These are phyloP conservation scores for Inga oerstediana DNA, from an alignment of 306 rosid genomes.

Conservation along the genomic window DNA sequence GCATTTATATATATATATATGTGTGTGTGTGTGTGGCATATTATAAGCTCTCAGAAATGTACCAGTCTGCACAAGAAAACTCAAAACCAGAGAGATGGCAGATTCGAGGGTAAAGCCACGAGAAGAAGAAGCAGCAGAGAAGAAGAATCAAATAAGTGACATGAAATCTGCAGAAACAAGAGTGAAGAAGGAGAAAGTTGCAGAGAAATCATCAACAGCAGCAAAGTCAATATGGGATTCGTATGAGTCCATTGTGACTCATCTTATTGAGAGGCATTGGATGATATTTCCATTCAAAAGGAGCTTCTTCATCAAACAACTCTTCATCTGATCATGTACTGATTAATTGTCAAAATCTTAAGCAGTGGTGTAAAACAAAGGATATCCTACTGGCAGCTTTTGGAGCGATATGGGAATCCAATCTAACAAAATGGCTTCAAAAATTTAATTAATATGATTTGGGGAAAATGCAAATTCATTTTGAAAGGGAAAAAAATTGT, in stretches of 20 bases:
- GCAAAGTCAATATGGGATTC: not conserved
- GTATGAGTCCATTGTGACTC: not conserved
- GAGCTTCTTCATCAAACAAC: not conserved
- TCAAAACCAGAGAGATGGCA: not conserved
- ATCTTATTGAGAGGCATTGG: not conserved
- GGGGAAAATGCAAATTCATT: constrained; percentile 1
- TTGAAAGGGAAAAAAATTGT: not conserved
- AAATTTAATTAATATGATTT: not conserved
- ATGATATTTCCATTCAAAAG: not conserved
- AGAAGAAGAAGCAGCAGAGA: not conserved
- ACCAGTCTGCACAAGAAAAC: not conserved
- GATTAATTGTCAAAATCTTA: too few species aligned
- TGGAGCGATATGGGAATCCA: constrained; percentile 28
- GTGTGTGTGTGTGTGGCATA: too few species aligned
- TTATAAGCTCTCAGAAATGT: not conserved
- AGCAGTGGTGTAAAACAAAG: not conserved
- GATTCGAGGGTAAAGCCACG: not conserved
- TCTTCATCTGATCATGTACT: not conserved
- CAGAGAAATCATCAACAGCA: not conserved
- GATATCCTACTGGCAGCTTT: not conserved
- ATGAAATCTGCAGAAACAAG: not conserved
- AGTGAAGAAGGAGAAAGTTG: not conserved
- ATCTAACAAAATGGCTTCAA: not conserved
- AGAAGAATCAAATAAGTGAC: not conserved
- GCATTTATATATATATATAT: not conserved